phyloP scores from a whole-genome alignment of 1,139 yeast genomes.

The Blastobotrys arbuscula region DNA sequence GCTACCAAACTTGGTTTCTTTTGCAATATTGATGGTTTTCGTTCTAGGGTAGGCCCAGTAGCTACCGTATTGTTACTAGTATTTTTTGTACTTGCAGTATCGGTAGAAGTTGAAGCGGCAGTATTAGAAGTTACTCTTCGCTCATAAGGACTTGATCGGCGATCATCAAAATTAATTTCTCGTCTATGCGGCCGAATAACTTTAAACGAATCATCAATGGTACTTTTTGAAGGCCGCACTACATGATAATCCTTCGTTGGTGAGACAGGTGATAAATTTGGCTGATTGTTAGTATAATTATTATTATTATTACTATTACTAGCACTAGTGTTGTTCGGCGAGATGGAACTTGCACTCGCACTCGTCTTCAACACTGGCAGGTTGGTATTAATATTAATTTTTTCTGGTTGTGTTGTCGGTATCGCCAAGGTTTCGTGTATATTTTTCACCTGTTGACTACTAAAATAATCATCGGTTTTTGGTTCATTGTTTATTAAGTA shows the following conservation, averaged over 20 bases:
- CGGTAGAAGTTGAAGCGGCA: not conserved
- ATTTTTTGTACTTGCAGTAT: not conserved
- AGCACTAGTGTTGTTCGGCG: not conserved
- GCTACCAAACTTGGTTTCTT: slow-evolving; percentile 45
- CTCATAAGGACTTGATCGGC: slow-evolving; percentile 70
- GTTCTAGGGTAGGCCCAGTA: not conserved
- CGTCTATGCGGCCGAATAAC: slow-evolving; percentile 59
- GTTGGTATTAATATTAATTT: slow-evolving; percentile 5
- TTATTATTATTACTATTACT: not conserved
- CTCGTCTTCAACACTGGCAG: not conserved
- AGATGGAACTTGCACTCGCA: not conserved
- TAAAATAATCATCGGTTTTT: slow-evolving; percentile 2
- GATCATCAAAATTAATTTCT: slow-evolving; percentile 77
- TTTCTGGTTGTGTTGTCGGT: slow-evolving; percentile 15
- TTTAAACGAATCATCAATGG: slow-evolving; percentile 46
- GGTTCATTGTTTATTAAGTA: slow-evolving; percentile 23
- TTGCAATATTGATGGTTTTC: slow-evolving; percentile 14
- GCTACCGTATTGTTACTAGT: not conserved
- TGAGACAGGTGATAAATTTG: slow-evolving; percentile 8
- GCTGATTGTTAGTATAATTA: too few species aligned
- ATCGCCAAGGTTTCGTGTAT: not conserved
- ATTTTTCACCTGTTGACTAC: not conserved
- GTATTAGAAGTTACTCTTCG: slow-evolving; percentile 13
- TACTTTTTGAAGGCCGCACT: slow-evolving; percentile 4
- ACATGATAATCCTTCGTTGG: not conserved